phyloP scores from a whole-genome alignment of 306 rosid species.

The Fragaria nilgerrensis region DNA sequence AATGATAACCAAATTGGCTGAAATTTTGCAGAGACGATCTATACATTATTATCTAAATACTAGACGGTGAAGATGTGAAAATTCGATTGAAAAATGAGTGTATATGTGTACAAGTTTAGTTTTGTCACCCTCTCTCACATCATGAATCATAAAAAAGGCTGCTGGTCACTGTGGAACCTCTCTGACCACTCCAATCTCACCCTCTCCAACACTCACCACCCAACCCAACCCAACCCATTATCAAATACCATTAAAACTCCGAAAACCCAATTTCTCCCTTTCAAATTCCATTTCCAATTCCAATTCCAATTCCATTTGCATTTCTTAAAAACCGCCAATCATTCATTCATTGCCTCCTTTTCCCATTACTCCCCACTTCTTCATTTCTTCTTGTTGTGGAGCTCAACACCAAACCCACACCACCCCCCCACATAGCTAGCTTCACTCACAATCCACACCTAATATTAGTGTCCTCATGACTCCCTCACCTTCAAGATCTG shows the following conservation, averaged over 20 bases:
- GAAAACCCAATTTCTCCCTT: not conserved
- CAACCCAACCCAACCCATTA: slow-evolving; percentile 6
- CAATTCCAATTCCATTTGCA: not conserved
- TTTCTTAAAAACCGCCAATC: not conserved
- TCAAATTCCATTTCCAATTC: not conserved
- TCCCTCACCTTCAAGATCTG: slow-evolving; percentile 12
- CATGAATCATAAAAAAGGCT: not conserved
- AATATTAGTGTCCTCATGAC: not conserved
- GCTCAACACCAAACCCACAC: not conserved
- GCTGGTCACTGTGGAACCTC: slow-evolving; percentile 1
- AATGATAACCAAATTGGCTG: too few relatives aligned
- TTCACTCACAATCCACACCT: not conserved
- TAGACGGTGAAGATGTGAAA: too few relatives aligned
- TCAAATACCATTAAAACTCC: not conserved
- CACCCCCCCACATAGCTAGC: not conserved
- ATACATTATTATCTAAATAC: too few relatives aligned
- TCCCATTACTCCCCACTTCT: not conserved
- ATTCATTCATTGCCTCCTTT: slow-evolving; percentile 2
- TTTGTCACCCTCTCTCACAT: not conserved
- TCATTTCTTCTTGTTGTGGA: not conserved
- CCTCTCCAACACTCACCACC: not conserved
- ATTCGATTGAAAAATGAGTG: too few relatives aligned
- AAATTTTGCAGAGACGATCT: too few relatives aligned
- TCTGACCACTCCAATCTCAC: slow-evolving; percentile 13
- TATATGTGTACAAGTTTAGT: not conserved